Conservation (phyloP, 2,329 filamentous ascomycete genomes). For the Massarina eburnea region DNA sequence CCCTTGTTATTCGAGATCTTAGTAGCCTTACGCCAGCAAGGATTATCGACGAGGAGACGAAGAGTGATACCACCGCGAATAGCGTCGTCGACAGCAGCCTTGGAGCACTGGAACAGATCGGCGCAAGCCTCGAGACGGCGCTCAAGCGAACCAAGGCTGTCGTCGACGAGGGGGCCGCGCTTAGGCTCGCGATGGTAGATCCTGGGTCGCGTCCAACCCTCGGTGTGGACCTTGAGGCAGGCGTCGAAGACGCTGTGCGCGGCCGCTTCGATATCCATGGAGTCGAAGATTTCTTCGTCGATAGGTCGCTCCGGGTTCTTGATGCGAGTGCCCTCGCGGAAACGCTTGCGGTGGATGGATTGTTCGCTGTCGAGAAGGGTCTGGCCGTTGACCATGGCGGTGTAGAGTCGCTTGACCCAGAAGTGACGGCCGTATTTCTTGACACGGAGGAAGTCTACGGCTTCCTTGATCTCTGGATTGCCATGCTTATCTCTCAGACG, state of each 20-base stretch:
- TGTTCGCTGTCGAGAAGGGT: conserved; percentile 16
- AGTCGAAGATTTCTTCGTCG: conserved; percentile 7
- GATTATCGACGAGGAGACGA: conserved; percentile 28
- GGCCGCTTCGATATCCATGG: conserved; percentile 27
- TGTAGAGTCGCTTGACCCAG: conserved; percentile 35
- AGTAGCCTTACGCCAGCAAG: conserved; percentile 16
- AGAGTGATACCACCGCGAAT: conserved; percentile 27
- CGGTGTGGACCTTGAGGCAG: conserved; percentile 24
- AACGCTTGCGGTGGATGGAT: conserved; percentile 22
- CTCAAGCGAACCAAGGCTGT: conserved; percentile 18
- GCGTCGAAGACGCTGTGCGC: conserved; percentile 35
- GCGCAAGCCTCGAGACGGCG: conserved; percentile 24
- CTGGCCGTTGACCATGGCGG: conserved; percentile 29
- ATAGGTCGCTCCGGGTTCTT: not conserved
- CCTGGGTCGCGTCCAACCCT: conserved; percentile 20
- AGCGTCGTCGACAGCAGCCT: conserved; percentile 31
- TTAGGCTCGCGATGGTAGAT: conserved; percentile 28
- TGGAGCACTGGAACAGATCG: conserved; percentile 17
- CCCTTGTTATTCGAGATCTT: conserved; percentile 29
- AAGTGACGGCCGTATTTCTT: conserved; percentile 25
- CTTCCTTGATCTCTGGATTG: conserved; percentile 11
- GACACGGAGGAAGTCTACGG: conserved; percentile 22
- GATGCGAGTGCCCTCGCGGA: conserved; percentile 4
- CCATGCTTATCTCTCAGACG: not conserved
- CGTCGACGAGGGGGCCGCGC: conserved; percentile 26